Conservation (phyloP, 192 early-diverging fungal genomes). For the Umbelopsis ramanniana region DNA sequence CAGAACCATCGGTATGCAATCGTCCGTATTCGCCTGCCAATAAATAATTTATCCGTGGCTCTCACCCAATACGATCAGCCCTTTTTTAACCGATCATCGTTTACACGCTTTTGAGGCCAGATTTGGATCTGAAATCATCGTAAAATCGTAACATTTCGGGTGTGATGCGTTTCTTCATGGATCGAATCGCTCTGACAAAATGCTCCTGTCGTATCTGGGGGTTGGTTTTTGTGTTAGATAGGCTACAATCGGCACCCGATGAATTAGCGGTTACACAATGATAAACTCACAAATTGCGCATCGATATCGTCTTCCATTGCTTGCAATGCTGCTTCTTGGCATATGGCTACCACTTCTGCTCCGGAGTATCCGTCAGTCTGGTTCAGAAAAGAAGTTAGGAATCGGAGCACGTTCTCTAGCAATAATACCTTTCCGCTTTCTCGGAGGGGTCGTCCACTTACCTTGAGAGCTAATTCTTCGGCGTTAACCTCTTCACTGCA, state of each 20-base stretch:
- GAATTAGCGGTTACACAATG: neutral
- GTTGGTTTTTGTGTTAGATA: slow-evolving; percentile 29
- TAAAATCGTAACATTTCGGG: slow-evolving; percentile 93
- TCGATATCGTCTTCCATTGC: slow-evolving; percentile 88
- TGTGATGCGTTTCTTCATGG: slow-evolving; percentile 79
- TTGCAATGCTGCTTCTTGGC: slow-evolving; percentile 90
- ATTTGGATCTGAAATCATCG: slow-evolving; percentile 64
- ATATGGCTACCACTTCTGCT: slow-evolving; percentile 90
- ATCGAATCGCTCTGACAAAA: slow-evolving; percentile 64
- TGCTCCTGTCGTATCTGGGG: slow-evolving; percentile 58
- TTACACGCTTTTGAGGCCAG: slow-evolving; percentile 56
- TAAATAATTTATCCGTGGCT: slow-evolving; percentile 1
- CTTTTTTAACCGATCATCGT: neutral
- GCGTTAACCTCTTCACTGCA: slow-evolving; percentile 70
- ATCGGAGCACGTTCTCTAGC: neutral
- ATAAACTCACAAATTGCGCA: slow-evolving; percentile 38
- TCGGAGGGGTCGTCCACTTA: slow-evolving; percentile 24
- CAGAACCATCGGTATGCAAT: too few species aligned
- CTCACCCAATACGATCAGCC: neutral
- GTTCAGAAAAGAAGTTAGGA: neutral
- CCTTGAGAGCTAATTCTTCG: slow-evolving; percentile 62
- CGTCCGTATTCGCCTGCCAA: neutral
- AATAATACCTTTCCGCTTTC: neutral
- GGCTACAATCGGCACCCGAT: neutral
- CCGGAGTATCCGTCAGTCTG: slow-evolving; percentile 92